A percentile compares a stretch with the other conserved stretches of the same genome.
Conservation (phyloP, 1,284 basidiomycete species). For the Papiliotrema laurentii region DNA sequence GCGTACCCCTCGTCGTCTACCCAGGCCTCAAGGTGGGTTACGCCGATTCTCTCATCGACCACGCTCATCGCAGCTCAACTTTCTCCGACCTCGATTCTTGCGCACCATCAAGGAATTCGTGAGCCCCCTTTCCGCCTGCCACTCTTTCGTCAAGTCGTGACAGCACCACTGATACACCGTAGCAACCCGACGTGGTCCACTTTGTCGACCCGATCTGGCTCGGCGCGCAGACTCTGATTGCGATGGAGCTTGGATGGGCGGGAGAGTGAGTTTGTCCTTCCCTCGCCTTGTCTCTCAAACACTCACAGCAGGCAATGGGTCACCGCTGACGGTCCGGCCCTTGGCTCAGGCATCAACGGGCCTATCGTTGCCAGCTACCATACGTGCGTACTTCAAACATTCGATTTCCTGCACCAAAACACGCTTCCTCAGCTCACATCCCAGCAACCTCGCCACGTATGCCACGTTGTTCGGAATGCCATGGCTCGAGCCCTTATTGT, state of each 20-base stretch:
- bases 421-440: neutral
- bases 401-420: too few relatives aligned
- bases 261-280: constrained; percentile 25
- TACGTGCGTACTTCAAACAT: constrained; percentile 44
- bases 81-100: constrained; percentile 55
- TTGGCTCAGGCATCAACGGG: constrained; percentile 44
- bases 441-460: constrained; percentile 53
- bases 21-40: constrained; percentile 51
- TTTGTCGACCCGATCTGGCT: constrained; percentile 58
- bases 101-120: constrained; percentile 49
- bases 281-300: neutral
- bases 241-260: constrained; percentile 50
- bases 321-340: constrained; percentile 35
- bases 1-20: constrained; percentile 55
- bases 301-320: constrained; percentile 33
- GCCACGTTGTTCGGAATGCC: constrained; percentile 54
- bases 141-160: too few relatives aligned
- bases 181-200: constrained; percentile 55
- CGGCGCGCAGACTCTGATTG: constrained; percentile 50
- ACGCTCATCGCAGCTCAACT: constrained; percentile 56
- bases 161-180: too few relatives aligned
- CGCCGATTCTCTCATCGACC: too few relatives aligned
- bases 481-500: constrained; percentile 52
- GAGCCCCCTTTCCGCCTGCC: too few relatives aligned
- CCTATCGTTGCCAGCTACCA: constrained; percentile 56